Evolutionary conservation across 805 yeast genomes (phyloP), one percentile per base, ranked within the genome.

Genomic region (Scheffersomyces coipomensis): DNA sequence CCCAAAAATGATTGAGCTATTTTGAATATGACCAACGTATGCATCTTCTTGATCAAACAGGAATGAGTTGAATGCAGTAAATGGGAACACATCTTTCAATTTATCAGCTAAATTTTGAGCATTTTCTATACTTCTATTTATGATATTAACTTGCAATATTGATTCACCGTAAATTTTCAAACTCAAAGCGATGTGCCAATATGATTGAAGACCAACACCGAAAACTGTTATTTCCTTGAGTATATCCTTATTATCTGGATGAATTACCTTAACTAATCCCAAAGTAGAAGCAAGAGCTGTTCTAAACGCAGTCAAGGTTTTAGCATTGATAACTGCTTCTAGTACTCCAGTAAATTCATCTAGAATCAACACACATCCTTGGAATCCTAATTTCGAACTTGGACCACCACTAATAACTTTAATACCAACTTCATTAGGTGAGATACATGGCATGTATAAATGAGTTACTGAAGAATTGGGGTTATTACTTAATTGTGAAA

Each of bases 361-460:
- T 19, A 81, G 46, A 9, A 81, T 64, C 19, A 74, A 53, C 2
- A 81, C 73, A 5, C 75, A 63, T 1, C 88, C 88, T 21, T 71
- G 76, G 49, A 81, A 79, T 0, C 88, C 88, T 23, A 71, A 57
- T 16, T 48, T 51, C 26, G 41, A 36, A 38, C 48, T 48, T 2
- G 65, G 63, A 0, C 85, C 79, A 0, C 81, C 83, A 15, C 79
- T 75, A 16, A 82, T 56, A 0, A 81, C 75, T 58, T 82, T 82
- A 49, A 82, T 63, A 8, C 88, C 88, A 11, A 75, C 80, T 27
- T 58, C 58, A 21, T 58, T 49, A 4, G 73, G 68, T 12, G 79
- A 78, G 3, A 76, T 66, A n/a, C 83, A 75, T 3, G 85, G 84
- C 88, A 82, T 82, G 56, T 78, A 79, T 22, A 82, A 50, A 53